These are phyloP conservation scores for Globisporangium heterothallicum DNA, from an alignment of 352 stramenopile species.

Conservation along the genomic window DNA sequence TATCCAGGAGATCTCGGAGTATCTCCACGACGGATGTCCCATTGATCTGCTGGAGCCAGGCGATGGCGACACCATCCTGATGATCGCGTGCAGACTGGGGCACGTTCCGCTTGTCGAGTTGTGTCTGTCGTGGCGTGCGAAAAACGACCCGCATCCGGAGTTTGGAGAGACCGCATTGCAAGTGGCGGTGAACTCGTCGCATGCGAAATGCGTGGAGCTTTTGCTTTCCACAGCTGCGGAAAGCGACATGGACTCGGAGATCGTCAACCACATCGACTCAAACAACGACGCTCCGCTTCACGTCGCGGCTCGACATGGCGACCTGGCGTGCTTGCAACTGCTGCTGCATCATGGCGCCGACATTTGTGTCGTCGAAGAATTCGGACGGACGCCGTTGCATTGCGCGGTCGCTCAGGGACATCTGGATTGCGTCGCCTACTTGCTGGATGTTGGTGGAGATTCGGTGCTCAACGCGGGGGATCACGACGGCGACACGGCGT, in stretches of 20 bases:
- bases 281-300: conserved; percentile 78
- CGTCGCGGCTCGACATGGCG: conserved; percentile 61
- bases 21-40: conserved; percentile 59
- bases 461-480: conserved; percentile 77
- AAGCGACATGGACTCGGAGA: conserved; percentile 83
- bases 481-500: conserved; percentile 62
- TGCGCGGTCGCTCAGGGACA: conserved; percentile 57
- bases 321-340: conserved; percentile 65
- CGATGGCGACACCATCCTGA: conserved; percentile 70
- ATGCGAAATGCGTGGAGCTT: conserved; percentile 53
- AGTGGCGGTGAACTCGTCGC: conserved; percentile 55
- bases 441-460: conserved; percentile 80
- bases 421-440: conserved; percentile 69
- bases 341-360: conserved; percentile 76
- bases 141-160: conserved; percentile 83
- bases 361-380: conserved; percentile 78
- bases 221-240: conserved; percentile 70
- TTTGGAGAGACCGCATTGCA: conserved; percentile 82
- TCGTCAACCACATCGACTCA: conserved; percentile 83
- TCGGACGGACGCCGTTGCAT: conserved; percentile 75
- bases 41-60: conserved; percentile 72
- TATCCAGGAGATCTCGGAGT: conserved; percentile 35
- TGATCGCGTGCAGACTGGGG: conserved; percentile 66
- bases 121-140: conserved; percentile 65
- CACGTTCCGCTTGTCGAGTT: conserved; percentile 63